These are phyloP conservation scores for Endocalyx cinctus DNA, from an alignment of 2,329 filamentous ascomycete species.

Conservation along the genomic window DNA sequence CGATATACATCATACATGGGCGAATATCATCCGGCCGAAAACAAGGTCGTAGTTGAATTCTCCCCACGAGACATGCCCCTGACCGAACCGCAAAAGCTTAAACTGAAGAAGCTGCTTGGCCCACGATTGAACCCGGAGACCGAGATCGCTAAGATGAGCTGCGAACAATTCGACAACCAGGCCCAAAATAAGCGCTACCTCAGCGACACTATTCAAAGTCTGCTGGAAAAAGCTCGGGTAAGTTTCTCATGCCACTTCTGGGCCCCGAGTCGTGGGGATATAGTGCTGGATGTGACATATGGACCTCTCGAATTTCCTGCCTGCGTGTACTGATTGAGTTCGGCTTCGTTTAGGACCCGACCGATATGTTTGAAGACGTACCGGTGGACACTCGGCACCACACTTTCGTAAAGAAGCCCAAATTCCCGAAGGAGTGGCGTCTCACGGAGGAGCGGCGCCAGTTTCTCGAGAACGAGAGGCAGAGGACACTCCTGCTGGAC, in stretches of 20 bases:
- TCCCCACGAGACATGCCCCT: slow-evolving; percentile 68
- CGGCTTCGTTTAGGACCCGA: slow-evolving; percentile 53
- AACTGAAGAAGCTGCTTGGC: slow-evolving; percentile 84
- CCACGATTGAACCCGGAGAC: slow-evolving; percentile 81
- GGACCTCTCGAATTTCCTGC: too few species aligned
- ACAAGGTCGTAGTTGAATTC: slow-evolving; percentile 94
- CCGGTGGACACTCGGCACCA: slow-evolving; percentile 87
- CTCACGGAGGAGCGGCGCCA: slow-evolving; percentile 65
- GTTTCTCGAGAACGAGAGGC: slow-evolving; percentile 60
- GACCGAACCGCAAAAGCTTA: slow-evolving; percentile 62
- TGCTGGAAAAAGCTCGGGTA: slow-evolving; percentile 72
- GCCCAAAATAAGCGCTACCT: slow-evolving; percentile 98
- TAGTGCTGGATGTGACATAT: too few species aligned
- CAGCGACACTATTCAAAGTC: slow-evolving; percentile 66
- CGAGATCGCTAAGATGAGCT: slow-evolving; percentile 81
- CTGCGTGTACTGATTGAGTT: too few species aligned
- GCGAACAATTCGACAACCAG: slow-evolving; percentile 81
- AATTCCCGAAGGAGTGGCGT: slow-evolving; percentile 79
- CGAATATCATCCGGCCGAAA: slow-evolving; percentile 83
- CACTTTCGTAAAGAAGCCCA: slow-evolving; percentile 59
- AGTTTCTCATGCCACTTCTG: too few species aligned
- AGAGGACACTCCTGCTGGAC: slow-evolving; percentile 49
- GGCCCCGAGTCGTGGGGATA: too few species aligned
- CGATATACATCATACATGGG: slow-evolving; percentile 96
- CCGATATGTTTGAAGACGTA: slow-evolving; percentile 81